Conservation (phyloP, 2,329 filamentous ascomycete species). For the Diaporthe sp. region DNA sequence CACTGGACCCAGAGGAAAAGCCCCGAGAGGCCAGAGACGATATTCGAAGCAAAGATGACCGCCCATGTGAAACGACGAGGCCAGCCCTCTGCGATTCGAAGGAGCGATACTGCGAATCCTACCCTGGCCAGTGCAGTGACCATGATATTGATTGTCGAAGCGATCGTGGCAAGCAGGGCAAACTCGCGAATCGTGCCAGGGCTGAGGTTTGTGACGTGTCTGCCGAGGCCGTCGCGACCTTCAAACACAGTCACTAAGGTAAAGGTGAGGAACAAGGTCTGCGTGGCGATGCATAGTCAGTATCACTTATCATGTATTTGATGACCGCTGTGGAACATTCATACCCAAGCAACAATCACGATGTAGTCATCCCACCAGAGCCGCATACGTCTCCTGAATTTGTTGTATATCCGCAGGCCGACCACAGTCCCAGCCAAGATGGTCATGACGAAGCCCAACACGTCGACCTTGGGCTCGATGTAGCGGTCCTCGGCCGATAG, state of each 20-base stretch:
- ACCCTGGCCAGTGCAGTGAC: conserved; percentile 5
- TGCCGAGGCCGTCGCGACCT: neutral
- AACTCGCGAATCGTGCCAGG: neutral
- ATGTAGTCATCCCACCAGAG: conserved; percentile 38
- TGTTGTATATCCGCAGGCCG: conserved; percentile 32
- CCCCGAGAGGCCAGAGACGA: conserved; percentile 20
- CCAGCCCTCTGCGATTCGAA: conserved; percentile 17
- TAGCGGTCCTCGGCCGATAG: conserved; percentile 11
- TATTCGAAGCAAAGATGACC: conserved; percentile 19
- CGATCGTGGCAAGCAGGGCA: neutral
- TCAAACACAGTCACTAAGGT: neutral
- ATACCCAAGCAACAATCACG: conserved; percentile 34
- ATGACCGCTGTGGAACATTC: neutral
- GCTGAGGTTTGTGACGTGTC: conserved; percentile 21
- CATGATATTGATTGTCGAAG: neutral
- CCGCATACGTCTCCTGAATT: conserved; percentile 6
- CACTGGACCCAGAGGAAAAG: conserved; percentile 29
- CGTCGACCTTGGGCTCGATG: conserved; percentile 25
- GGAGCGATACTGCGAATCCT: conserved; percentile 27
- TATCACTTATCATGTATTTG: neutral
- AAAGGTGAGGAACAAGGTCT: conserved; percentile 18
- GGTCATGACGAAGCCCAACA: conserved; percentile 7
- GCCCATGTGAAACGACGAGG: conserved; percentile 18
- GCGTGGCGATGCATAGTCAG: neutral
- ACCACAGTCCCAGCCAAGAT: conserved; percentile 19